These are phyloP conservation scores for Acer saccharum DNA, from an alignment of 345 rosid genomes.

Conservation along the genomic window DNA sequence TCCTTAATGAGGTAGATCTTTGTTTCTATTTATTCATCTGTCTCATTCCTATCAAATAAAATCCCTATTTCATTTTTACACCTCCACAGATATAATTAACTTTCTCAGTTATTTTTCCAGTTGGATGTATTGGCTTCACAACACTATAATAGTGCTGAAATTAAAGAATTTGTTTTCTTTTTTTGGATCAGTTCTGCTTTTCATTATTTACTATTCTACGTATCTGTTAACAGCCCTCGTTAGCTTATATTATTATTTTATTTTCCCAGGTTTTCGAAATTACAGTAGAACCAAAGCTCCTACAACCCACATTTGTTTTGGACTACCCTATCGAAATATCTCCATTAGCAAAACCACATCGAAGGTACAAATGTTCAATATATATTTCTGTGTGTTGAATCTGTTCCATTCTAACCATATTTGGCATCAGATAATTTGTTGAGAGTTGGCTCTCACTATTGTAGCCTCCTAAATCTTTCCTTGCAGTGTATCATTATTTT, in stretches of 20 bases:
- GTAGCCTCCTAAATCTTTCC: background rate
- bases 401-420: background rate
- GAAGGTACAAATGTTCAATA: slow-evolving; percentile 50
- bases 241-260: slow-evolving; percentile 17
- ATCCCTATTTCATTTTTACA: background rate
- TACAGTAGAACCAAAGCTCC: slow-evolving; percentile 83
- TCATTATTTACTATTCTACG: background rate
- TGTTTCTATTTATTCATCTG: background rate
- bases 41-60: background rate
- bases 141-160: background rate
- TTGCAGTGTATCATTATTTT: background rate
- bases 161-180: background rate
- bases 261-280: slow-evolving; percentile 77
- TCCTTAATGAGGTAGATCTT: slow-evolving; percentile 78
- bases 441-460: background rate
- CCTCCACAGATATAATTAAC: background rate
- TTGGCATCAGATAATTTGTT: background rate
- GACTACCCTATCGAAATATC: slow-evolving; percentile 96
- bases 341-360: slow-evolving; percentile 92
- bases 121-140: background rate
- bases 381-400: background rate
- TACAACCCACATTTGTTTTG: slow-evolving; percentile 93
- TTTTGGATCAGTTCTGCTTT: background rate
- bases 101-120: slow-evolving; percentile 16
- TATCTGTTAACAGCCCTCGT: background rate